Percentiles rank a stretch among this genome's conserved stretches.
These are phyloP conservation scores for Selaginella moellendorffii DNA, from an alignment of 75 land plant species.

Conservation along the genomic window DNA sequence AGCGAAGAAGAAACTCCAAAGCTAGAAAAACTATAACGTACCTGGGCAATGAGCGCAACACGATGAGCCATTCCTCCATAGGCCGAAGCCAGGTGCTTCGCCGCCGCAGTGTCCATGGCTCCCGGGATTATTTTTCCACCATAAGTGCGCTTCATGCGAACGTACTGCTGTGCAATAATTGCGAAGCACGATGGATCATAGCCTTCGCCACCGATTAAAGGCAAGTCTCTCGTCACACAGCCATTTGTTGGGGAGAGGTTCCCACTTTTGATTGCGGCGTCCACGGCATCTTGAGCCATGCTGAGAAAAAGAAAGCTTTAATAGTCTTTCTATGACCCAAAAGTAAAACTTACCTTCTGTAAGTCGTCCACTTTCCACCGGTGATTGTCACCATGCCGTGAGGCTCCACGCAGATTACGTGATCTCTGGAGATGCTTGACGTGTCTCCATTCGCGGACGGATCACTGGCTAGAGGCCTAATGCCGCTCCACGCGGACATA, in stretches of 20 bases:
- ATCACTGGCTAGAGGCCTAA: conserved; percentile 6
- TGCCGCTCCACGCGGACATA: conserved; percentile 5
- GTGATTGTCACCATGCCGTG: conserved; percentile 10
- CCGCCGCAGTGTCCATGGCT: conserved; percentile 73
- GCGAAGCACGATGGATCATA: conserved; percentile 79
- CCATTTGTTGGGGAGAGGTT: conserved; percentile 38
- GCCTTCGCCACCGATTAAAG: conserved; percentile 55
- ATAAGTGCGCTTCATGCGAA: conserved; percentile 66
- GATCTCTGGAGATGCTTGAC: conserved; percentile 10
- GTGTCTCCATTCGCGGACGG: conserved; percentile 19
- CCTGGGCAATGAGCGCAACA: conserved; percentile 88
- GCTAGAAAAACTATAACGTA: too few species aligned
- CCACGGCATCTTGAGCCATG: conserved; percentile 98
- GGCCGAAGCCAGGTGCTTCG: conserved; percentile 81
- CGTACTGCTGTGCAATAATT: conserved; percentile 61
- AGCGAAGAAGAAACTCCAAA: too few species aligned
- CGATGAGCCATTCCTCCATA: conserved; percentile 66
- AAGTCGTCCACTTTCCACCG: conserved; percentile 14
- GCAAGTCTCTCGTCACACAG: conserved; percentile 50
- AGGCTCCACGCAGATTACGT: background rate
- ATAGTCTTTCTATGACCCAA: too few species aligned
- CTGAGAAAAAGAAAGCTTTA: conserved; percentile 23
- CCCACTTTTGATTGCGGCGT: conserved; percentile 72
- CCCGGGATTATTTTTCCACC: conserved; percentile 81
- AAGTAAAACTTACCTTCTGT: conserved; percentile 4